These are phyloP conservation scores for Mycena rebaudengoi DNA, from an alignment of 768 basidiomycete genomes.

Conservation along the genomic window DNA sequence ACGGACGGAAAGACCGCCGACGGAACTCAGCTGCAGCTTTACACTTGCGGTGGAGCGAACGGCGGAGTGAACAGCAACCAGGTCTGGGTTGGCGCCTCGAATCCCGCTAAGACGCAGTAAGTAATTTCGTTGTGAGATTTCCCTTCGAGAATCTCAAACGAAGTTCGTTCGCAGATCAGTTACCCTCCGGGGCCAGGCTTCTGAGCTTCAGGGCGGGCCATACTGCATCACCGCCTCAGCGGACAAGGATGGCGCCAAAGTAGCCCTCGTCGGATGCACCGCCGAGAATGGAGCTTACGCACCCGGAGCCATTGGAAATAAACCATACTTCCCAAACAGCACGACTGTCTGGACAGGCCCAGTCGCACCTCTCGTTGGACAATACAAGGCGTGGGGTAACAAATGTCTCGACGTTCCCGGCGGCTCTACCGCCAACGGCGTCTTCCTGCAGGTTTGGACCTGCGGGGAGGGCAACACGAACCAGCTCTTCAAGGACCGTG, in stretches of 20 bases:
- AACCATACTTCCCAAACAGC: constrained; percentile 9
- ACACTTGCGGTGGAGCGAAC: background rate
- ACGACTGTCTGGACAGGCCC: constrained; percentile 6
- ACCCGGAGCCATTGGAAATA: too few relatives aligned
- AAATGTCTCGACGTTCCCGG: constrained; percentile 31
- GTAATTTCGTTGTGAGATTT: too few relatives aligned
- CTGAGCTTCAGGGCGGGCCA: background rate
- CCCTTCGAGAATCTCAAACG: too few relatives aligned
- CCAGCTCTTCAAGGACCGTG: background rate
- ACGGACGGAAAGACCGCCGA: too few relatives aligned
- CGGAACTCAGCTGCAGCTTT: too few relatives aligned
- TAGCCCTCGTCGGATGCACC: background rate
- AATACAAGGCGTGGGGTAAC: background rate
- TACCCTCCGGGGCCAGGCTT: too few relatives aligned
- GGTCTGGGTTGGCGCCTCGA: background rate
- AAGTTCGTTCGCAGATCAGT: too few relatives aligned
- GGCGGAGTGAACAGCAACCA: background rate
- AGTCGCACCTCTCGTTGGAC: background rate
- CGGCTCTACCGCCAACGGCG: constrained; percentile 29
- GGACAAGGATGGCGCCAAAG: background rate
- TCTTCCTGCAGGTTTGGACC: constrained; percentile 31
- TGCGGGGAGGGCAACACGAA: constrained; percentile 15
- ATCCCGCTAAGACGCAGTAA: too few relatives aligned
- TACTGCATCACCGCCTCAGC: constrained; percentile 2
- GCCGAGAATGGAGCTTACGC: constrained; percentile 4